These are phyloP conservation scores for Tylopilus vinaceipallidus DNA, from an alignment of 768 basidiomycete species.

Conservation along the genomic window DNA sequence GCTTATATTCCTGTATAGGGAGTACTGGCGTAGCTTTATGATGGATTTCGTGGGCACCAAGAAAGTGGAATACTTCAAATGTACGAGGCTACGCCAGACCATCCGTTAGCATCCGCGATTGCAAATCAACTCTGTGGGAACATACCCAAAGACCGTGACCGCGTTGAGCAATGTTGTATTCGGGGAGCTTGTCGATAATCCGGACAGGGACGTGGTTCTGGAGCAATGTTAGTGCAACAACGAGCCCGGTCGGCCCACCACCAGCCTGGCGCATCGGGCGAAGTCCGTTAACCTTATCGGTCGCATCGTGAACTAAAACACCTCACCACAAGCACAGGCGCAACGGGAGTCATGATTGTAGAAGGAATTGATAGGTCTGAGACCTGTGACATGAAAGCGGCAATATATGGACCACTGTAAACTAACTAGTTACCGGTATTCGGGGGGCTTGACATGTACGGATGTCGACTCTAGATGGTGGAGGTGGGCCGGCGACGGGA, in stretches of 20 bases:
- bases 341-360: constrained; percentile 11
- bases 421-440: too few relatives aligned
- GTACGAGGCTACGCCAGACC: constrained; percentile 28
- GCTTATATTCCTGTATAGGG: constrained; percentile 36
- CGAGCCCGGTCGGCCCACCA: constrained; percentile 31
- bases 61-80: constrained; percentile 41
- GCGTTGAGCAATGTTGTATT: constrained; percentile 37
- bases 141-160: constrained; percentile 40
- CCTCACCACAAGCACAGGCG: constrained; percentile 23
- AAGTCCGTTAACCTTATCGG: neutral
- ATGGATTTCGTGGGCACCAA: constrained; percentile 40
- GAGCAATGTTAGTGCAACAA: constrained; percentile 33
- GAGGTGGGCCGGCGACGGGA: too few relatives aligned
- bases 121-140: neutral
- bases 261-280: constrained; percentile 18
- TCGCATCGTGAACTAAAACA: neutral
- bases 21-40: constrained; percentile 27
- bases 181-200: constrained; percentile 46
- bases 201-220: constrained; percentile 48
- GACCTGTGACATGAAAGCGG: neutral
- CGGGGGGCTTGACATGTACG: too few relatives aligned
- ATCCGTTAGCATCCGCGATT: neutral
- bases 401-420: too few relatives aligned
- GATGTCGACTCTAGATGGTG: too few relatives aligned
- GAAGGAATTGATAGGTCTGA: neutral